These are phyloP conservation scores for Phytophthora multivora DNA, from an alignment of 352 stramenopile genomes.

Conservation along the genomic window DNA sequence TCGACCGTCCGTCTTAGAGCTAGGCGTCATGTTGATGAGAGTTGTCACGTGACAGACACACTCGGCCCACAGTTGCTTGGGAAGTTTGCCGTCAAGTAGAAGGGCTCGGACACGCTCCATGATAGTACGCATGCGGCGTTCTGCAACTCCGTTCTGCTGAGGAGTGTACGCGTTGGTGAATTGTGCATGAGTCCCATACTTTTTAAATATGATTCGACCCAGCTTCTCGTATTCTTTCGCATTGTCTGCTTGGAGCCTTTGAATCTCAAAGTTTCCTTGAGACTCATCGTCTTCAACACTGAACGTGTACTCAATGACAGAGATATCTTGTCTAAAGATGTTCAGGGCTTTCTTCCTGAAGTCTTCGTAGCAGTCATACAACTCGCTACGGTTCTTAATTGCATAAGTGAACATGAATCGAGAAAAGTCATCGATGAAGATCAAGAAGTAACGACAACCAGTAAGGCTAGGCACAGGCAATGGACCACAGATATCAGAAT, in stretches of 20 bases:
- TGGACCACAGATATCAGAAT: no score
- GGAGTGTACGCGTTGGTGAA: constrained; percentile 18
- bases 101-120: constrained; percentile 13
- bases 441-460: constrained; percentile 23
- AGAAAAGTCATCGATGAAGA: constrained; percentile 33
- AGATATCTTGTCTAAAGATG: no score
- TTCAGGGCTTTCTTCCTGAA: no score
- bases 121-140: constrained; percentile 20
- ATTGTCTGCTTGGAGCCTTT: constrained; percentile 10
- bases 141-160: constrained; percentile 22
- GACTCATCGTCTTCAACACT: background rate
- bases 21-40: no score
- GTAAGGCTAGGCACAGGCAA: constrained; percentile 10
- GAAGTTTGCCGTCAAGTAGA: background rate
- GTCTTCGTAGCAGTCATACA: constrained; percentile 20
- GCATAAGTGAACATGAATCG: constrained; percentile 25
- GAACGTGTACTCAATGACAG: no score
- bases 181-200: constrained; percentile 19
- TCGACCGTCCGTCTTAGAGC: no score
- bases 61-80: no score
- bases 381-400: constrained; percentile 9
- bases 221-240: constrained; percentile 21
- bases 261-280: background rate
- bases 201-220: constrained; percentile 7
- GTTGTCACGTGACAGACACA: no score